Conservation (phyloP, 75 land plant genomes). For the Gnetum montanum region DNA sequence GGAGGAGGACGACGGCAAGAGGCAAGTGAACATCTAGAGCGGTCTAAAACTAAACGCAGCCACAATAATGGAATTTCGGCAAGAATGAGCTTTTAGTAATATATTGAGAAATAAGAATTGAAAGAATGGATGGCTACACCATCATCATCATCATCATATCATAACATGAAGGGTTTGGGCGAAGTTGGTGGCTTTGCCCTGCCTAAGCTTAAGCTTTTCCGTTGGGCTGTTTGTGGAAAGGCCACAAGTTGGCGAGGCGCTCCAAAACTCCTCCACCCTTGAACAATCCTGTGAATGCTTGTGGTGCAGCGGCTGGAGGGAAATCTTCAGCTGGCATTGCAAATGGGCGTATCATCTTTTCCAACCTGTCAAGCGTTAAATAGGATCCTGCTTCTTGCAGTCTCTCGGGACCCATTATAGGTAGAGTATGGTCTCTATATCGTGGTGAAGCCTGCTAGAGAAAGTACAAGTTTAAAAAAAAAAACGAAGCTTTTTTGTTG, state of each 20-base stretch:
- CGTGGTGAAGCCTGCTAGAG: constrained; percentile 39
- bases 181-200: constrained; percentile 3
- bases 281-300: constrained; percentile 80
- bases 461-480: too few species aligned
- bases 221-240: constrained; percentile 57
- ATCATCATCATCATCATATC: neutral
- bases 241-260: constrained; percentile 89
- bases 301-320: constrained; percentile 80
- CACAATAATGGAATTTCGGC: too few species aligned
- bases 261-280: constrained; percentile 81
- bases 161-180: neutral
- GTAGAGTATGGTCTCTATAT: constrained; percentile 83
- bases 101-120: too few species aligned
- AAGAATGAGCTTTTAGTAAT: too few species aligned
- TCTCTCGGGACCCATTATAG: constrained; percentile 86
- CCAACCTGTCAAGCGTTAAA: constrained; percentile 79
- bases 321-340: constrained; percentile 99
- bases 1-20: too few species aligned
- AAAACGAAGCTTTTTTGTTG: too few species aligned
- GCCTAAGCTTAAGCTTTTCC: too few species aligned
- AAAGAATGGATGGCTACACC: too few species aligned
- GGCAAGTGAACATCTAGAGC: too few species aligned
- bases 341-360: constrained; percentile 84
- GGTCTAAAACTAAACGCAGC: too few species aligned
- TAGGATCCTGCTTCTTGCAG: constrained; percentile 74